Evolutionary conservation across 345 rosid species (phyloP).

Genomic region (Eucalyptus coolabah): DNA sequence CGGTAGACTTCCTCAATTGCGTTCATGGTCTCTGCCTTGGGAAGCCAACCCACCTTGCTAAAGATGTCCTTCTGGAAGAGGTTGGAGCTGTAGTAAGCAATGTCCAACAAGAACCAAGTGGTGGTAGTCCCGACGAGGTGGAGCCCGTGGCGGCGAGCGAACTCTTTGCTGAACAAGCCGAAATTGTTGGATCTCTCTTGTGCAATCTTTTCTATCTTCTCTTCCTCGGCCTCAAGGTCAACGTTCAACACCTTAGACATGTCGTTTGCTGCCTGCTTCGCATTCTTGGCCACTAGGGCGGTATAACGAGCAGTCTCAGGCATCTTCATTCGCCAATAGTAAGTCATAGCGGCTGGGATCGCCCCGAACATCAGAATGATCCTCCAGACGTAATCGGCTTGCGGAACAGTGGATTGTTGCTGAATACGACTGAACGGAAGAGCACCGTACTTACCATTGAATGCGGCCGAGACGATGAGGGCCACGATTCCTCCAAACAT

Average conservation of each 20-base stretch:
- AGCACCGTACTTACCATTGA: neutral
- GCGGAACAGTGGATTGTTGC: neutral
- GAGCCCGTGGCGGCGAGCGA: slow-evolving; percentile 18
- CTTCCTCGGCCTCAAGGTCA: slow-evolving; percentile 23
- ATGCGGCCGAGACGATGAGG: slow-evolving; percentile 4
- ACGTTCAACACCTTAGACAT: slow-evolving; percentile 35
- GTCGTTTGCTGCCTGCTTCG: slow-evolving; percentile 29
- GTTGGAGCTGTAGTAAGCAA: slow-evolving; percentile 31
- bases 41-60: slow-evolving; percentile 46
- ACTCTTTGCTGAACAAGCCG: slow-evolving; percentile 23
- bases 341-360: slow-evolving; percentile 14
- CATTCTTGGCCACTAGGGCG: slow-evolving; percentile 30
- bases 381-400: slow-evolving; percentile 33
- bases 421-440: neutral
- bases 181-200: neutral
- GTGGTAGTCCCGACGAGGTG: slow-evolving; percentile 19
- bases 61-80: slow-evolving; percentile 50
- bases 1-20: slow-evolving; percentile 36
- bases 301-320: slow-evolving; percentile 35
- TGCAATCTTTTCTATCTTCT: neutral
- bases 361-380: slow-evolving; percentile 24
- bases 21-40: slow-evolving; percentile 26
- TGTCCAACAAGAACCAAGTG: slow-evolving; percentile 36
- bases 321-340: slow-evolving; percentile 29
- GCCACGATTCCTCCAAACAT: slow-evolving; percentile 53